phyloP scores from a whole-genome alignment of 2,329 filamentous ascomycete genomes.

The Gyromitra esculenta region DNA sequence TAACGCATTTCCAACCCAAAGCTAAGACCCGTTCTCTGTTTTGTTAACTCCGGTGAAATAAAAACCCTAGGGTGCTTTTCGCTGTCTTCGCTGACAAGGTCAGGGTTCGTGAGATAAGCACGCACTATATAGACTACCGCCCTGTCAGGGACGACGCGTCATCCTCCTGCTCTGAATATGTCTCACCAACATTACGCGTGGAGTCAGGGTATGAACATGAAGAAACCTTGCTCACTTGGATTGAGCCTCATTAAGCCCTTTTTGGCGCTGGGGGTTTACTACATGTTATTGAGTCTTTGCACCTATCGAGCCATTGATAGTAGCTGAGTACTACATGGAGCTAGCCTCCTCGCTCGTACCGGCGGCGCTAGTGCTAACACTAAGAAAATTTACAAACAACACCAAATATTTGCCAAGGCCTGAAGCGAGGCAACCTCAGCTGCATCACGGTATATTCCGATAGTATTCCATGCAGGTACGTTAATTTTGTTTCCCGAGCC shows the following conservation, averaged over 20 bases:
- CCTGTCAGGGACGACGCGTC: slow-evolving; percentile 8
- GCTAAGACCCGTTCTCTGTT: background rate
- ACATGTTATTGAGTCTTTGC: background rate
- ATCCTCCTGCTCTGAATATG: slow-evolving; percentile 17
- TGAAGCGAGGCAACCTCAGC: background rate
- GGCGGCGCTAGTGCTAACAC: background rate
- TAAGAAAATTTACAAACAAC: background rate
- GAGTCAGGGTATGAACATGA: background rate
- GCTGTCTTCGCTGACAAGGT: background rate
- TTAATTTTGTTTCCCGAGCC: background rate
- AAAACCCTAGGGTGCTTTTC: background rate
- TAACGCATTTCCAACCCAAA: background rate
- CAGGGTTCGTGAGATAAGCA: slow-evolving; percentile 8
- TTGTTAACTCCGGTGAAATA: background rate
- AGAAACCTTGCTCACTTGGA: background rate
- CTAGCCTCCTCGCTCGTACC: background rate
- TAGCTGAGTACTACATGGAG: background rate
- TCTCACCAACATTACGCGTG: background rate
- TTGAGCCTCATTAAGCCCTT: slow-evolving; percentile 21
- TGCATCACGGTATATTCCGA: background rate
- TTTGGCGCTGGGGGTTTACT: background rate
- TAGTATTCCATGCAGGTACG: slow-evolving; percentile 1
- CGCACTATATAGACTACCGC: slow-evolving; percentile 11
- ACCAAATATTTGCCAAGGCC: background rate
- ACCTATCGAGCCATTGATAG: background rate